Evolutionary conservation across 371 early-diverging fungal genomes (phyloP), one percentile per base, ranked within the genome.

Genomic region (Syncephalastrum contaminatum): DNA sequence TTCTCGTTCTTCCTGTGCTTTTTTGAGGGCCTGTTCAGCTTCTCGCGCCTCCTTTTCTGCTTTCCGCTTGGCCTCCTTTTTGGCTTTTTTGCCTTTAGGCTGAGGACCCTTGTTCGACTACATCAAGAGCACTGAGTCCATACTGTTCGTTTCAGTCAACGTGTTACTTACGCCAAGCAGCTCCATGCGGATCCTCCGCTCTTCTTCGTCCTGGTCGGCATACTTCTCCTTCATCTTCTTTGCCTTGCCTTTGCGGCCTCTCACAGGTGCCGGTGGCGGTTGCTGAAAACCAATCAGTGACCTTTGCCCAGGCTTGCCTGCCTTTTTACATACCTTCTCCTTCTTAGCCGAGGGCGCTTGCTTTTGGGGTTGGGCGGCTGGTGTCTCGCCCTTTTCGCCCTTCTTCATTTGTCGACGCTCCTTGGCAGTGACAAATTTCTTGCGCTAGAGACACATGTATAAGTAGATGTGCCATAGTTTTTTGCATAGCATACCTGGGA

Each of bases 201-300:
- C 97, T 42, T 96, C 94, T 42, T 97, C 96, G 56, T 94, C 94
- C 72, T 96, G 95, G 66, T 96, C 95, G 5, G 82, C 91, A 74
- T 95, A 94, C 67, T 95, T 96, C 43, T 86, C 86, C 73, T 94
- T 94, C 43, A 91, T 84, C 77, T 94, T 95, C 80, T 93, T 92
- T 30, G 86, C 69, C 72, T 96, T 96, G 51, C 88, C 86, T 49
- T 84, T 84, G 58, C 93, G 92, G 22, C 96, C 97, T 22, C 97
- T 92, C 25, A 81, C 75, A 5, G 78, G 59, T 14, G 77, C 60
- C 62, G 78, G 63, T 43, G 74, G 64, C 27, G 59, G 52, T 43
- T 56, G 41, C 48, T 46, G 51, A 5, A 19, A 50, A 10, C 18
- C 2, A 1, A 10, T 24, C 20, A 50, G 22, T 22, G 24, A 40